phyloP scores from a whole-genome alignment of 176 grass and related monocot species.

The Phyllostachys edulis region DNA sequence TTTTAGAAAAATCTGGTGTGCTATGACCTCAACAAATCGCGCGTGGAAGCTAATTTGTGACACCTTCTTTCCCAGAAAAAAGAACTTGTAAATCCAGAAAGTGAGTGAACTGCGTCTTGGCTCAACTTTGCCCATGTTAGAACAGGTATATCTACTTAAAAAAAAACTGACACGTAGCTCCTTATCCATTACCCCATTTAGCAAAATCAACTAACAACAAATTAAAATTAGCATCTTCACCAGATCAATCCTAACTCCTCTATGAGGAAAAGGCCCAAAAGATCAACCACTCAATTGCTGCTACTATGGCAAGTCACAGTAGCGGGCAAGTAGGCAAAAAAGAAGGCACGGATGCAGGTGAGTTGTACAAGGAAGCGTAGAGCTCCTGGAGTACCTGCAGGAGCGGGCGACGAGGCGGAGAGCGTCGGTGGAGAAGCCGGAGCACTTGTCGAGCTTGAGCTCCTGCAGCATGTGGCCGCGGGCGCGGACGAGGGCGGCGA shows the following conservation, averaged over 20 bases:
- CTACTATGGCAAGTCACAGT: background rate
- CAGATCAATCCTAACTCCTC: constrained; percentile 25
- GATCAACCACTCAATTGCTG: background rate
- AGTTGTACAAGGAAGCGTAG: background rate
- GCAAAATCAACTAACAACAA: constrained; percentile 19
- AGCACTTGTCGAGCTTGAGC: constrained; percentile 89
- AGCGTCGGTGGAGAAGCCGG: constrained; percentile 71
- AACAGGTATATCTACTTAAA: background rate
- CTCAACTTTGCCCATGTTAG: background rate
- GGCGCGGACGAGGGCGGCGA: constrained; percentile 46
- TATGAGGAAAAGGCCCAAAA: background rate
- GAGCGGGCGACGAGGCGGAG: constrained; percentile 65
- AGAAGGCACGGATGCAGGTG: background rate
- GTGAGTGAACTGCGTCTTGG: background rate
- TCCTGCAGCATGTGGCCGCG: constrained; percentile 65
- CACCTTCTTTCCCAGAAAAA: background rate
- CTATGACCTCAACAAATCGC: background rate
- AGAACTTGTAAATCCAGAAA: constrained; percentile 1
- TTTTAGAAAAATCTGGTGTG: background rate
- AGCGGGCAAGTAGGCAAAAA: background rate
- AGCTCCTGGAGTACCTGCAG: constrained; percentile 54
- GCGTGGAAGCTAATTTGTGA: background rate
- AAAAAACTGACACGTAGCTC: background rate
- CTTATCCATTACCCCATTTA: constrained; percentile 24
- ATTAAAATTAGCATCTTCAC: background rate